These are phyloP conservation scores for Fusarium tricinctum DNA, from an alignment of 2,329 filamentous ascomycete genomes.

Conservation along the genomic window DNA sequence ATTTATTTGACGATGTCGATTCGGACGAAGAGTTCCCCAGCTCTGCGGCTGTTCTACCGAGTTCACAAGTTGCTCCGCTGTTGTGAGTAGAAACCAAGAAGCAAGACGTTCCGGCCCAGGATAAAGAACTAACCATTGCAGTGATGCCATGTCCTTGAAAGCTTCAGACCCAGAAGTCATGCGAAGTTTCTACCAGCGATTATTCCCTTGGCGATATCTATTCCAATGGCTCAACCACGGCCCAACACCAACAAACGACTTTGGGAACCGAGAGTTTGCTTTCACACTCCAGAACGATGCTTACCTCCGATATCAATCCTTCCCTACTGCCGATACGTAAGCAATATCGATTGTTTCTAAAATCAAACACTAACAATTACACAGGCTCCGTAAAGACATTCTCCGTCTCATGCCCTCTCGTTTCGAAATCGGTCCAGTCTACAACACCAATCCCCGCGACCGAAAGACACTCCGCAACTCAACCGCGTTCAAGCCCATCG, in stretches of 20 bases:
- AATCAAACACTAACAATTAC: conserved; percentile 14
- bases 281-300: conserved; percentile 94
- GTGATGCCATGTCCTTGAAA: conserved; percentile 56
- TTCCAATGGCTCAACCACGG: conserved; percentile 99
- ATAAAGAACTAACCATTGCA: conserved; percentile 37
- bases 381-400: conserved; percentile 89
- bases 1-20: conserved; percentile 70
- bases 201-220: conserved; percentile 94
- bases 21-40: conserved; percentile 74
- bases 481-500: conserved; percentile 84
- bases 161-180: conserved; percentile 86
- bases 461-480: conserved; percentile 88
- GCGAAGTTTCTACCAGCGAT: conserved; percentile 92
- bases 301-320: conserved; percentile 90
- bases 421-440: conserved; percentile 99
- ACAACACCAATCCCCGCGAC: conserved; percentile 92
- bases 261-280: conserved; percentile 93
- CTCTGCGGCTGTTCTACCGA: conserved; percentile 58
- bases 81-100: conserved; percentile 57
- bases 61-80: conserved; percentile 62
- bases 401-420: conserved; percentile 88
- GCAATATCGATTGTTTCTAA: conserved; percentile 8
- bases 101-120: neutral
- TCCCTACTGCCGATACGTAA: conserved; percentile 67
- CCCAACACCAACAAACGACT: conserved; percentile 86